Conservation (phyloP, 1,284 basidiomycete genomes). For the Sphaerobolus stellatus region DNA sequence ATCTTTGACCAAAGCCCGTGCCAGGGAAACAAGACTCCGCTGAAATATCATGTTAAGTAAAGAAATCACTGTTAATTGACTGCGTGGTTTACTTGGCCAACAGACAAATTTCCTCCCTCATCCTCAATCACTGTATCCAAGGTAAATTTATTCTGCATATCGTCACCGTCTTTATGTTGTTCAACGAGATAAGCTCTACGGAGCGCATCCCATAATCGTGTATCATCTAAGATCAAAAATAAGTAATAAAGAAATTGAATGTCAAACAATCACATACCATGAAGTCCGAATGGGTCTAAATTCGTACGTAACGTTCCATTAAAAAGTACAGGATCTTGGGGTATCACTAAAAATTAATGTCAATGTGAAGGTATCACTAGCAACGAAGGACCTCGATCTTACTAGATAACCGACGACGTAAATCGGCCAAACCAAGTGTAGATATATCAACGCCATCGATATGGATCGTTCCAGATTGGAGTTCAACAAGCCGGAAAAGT, state of each 20-base stretch:
- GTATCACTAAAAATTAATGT: constrained; percentile 8
- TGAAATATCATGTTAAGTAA: constrained; percentile 27
- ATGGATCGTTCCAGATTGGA: constrained; percentile 60
- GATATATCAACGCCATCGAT: constrained; percentile 72
- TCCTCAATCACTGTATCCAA: constrained; percentile 82
- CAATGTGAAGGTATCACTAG: neutral
- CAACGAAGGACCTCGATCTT: constrained; percentile 25
- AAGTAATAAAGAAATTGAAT: neutral
- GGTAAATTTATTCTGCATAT: constrained; percentile 55
- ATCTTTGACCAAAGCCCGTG: constrained; percentile 78
- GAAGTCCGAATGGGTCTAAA: constrained; percentile 75
- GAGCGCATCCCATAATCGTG: constrained; percentile 78
- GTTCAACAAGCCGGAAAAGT: constrained; percentile 45
- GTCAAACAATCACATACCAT: constrained; percentile 24
- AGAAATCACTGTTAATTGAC: neutral
- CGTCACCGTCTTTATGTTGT: constrained; percentile 26
- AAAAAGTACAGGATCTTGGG: constrained; percentile 40
- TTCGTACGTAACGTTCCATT: constrained; percentile 82
- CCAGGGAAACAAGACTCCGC: constrained; percentile 78
- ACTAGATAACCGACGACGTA: constrained; percentile 70
- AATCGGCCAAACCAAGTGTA: constrained; percentile 61
- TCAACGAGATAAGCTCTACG: constrained; percentile 77
- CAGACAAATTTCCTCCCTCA: constrained; percentile 81
- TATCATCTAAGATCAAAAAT: constrained; percentile 49
- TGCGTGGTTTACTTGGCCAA: constrained; percentile 49